These are phyloP conservation scores for Kalaharituber pfeilii DNA, from an alignment of 2,329 filamentous ascomycete species.

Conservation along the genomic window DNA sequence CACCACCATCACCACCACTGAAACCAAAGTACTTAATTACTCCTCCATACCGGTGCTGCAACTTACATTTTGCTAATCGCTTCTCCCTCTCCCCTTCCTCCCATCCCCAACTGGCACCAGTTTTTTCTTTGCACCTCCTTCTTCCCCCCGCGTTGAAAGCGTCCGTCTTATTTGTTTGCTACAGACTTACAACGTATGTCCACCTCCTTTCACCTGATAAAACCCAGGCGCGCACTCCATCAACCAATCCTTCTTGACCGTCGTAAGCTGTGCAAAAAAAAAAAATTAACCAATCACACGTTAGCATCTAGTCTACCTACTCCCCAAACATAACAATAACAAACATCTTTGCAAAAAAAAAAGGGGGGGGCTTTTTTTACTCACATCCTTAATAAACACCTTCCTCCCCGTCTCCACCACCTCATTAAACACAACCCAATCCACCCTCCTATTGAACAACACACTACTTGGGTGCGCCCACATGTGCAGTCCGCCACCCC, in stretches of 20 bases:
- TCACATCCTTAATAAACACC: conserved; percentile 62
- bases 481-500: conserved; percentile 50
- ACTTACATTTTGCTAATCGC: too few relatives aligned
- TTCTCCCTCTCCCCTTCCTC: too few relatives aligned
- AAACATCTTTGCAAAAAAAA: too few relatives aligned
- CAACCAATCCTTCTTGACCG: conserved; percentile 84
- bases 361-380: too few relatives aligned
- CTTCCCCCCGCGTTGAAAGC: too few relatives aligned
- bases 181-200: neutral
- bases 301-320: neutral
- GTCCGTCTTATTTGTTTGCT: neutral
- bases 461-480: conserved; percentile 82
- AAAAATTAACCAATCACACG: conserved; percentile 1
- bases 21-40: too few relatives aligned
- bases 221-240: conserved; percentile 74
- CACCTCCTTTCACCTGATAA: conserved; percentile 40
- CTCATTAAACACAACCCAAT: conserved; percentile 93
- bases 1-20: too few relatives aligned
- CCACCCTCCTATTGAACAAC: conserved; percentile 91
- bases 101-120: too few relatives aligned
- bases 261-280: conserved; percentile 41
- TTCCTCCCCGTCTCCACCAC: conserved; percentile 78
- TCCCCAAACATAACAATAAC: too few relatives aligned
- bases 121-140: too few relatives aligned
- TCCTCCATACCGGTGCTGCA: too few relatives aligned